Evolutionary conservation across 1,284 basidiomycete genomes (phyloP).

Genomic region (Anthracocystis panici-leucophaei): DNA sequence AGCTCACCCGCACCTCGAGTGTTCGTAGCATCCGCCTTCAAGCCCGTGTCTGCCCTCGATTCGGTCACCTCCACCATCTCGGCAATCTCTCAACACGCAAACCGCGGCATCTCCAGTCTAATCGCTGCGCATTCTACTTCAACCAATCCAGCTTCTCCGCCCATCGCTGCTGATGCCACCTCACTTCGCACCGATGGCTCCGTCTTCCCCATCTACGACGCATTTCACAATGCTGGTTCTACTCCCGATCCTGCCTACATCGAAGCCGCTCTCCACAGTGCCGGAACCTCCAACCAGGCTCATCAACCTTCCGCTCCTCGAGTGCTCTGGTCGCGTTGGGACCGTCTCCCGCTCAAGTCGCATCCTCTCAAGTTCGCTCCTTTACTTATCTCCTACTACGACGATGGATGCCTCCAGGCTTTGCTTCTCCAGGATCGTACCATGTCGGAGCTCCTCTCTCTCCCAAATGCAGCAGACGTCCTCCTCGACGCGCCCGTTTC

Average conservation of each 20-base stretch:
- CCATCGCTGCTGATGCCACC: constrained; percentile 14
- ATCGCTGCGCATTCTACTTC: constrained; percentile 27
- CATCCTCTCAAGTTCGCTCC: constrained; percentile 18
- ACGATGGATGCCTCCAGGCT: constrained; percentile 38
- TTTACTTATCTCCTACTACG: constrained; percentile 35
- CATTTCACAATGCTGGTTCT: constrained; percentile 39
- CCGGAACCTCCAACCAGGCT: not conserved
- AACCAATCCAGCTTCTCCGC: constrained; percentile 17
- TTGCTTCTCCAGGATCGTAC: constrained; percentile 38
- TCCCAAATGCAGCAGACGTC: constrained; percentile 22
- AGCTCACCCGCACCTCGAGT: constrained; percentile 16
- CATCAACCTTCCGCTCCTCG: constrained; percentile 1
- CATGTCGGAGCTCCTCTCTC: constrained; percentile 38
- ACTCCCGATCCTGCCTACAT: constrained; percentile 23
- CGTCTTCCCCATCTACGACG: constrained; percentile 49
- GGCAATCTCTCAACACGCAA: constrained; percentile 42
- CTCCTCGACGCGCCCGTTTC: constrained; percentile 7
- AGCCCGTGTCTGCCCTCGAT: constrained; percentile 37
- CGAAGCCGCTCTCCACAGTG: constrained; percentile 20
- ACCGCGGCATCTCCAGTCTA: constrained; percentile 38
- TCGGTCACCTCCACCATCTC: constrained; percentile 45
- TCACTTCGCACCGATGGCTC: constrained; percentile 37
- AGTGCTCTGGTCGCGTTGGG: constrained; percentile 49
- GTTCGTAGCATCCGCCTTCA: constrained; percentile 33
- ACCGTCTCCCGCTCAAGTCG: constrained; percentile 19